Evolutionary conservation across 768 basidiomycete genomes (phyloP), one percentile per base, ranked within the genome.

Genomic region (Kwoniella newhampshirensis): DNA sequence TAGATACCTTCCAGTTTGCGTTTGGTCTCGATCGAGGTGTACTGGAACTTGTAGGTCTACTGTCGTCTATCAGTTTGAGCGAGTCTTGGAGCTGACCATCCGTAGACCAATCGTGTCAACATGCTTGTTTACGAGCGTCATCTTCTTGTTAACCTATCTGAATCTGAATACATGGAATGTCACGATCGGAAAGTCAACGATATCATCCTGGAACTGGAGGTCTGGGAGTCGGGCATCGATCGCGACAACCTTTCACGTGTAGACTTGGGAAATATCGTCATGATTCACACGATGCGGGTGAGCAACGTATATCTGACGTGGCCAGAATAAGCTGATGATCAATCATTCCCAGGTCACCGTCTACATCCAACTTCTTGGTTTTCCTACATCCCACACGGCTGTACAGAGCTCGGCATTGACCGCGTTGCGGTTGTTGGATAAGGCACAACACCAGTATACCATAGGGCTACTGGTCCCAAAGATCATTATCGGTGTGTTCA

Each of bases 91-190:
- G 32, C 17, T 11, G n/a, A 8, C 12, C 9, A 15, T 13, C 23
- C 39, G 27, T 21, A 62, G 60, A 30, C 51, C 35, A 63, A 63
- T 40, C 61, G 61, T 4, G 47, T 63, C 40, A 63, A 63, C 21
- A 58, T 58, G 5, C 48, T 63, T 8, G 56, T 58, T 7, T 23
- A 63, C 36, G 61, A 63, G 32, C 40, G 36, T 11, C 26, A 23
- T 23, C 13, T 51, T 8, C 44, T 63, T 5, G 30, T 37, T 17
- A 40, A 20, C 15, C 27, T 59, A 18, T 18, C 27, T 17, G 52
- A 59, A 21, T 45, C 2, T 2, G 30, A 45, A 2, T 51, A 58
- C 32, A 28, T 44, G 18, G 35, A 43, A 2, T 47, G 25, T 21
- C 56, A 59, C 39, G 15, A 20, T 9, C 51, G 51, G 17, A 63